These are phyloP conservation scores for Fusarium subtropicale DNA, from an alignment of 2,329 filamentous ascomycete species.

Conservation along the genomic window DNA sequence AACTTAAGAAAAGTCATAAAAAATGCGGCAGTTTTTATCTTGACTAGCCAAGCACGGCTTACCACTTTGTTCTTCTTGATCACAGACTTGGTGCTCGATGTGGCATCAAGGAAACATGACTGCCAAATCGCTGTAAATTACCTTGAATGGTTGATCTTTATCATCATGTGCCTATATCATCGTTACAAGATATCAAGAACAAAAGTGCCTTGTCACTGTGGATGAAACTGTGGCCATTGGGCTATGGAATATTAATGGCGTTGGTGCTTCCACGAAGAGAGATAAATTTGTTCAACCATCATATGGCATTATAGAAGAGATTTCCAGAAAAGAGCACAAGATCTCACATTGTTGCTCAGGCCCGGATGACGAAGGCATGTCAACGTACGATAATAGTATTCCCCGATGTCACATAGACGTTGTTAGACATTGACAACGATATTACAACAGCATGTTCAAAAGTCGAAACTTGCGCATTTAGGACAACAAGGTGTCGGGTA, in stretches of 20 bases:
- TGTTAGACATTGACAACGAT: background rate
- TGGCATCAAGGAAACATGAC: background rate
- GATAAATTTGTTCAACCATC: background rate
- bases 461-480: background rate
- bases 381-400: background rate
- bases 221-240: background rate
- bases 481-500: background rate
- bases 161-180: background rate
- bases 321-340: slow-evolving; percentile 2
- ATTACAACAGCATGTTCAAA: background rate
- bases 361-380: background rate
- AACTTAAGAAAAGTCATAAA: no score
- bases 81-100: background rate
- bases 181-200: background rate
- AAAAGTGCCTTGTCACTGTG: background rate
- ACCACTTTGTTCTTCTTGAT: no score
- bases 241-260: background rate
- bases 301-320: background rate
- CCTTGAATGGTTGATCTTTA: background rate
- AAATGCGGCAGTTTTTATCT: background rate
- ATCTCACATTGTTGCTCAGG: background rate
- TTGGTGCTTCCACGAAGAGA: background rate
- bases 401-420: slow-evolving; percentile 4
- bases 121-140: background rate
- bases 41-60: background rate